Conservation (phyloP, 129 eudicot species). For the Deinandra increscens region DNA sequence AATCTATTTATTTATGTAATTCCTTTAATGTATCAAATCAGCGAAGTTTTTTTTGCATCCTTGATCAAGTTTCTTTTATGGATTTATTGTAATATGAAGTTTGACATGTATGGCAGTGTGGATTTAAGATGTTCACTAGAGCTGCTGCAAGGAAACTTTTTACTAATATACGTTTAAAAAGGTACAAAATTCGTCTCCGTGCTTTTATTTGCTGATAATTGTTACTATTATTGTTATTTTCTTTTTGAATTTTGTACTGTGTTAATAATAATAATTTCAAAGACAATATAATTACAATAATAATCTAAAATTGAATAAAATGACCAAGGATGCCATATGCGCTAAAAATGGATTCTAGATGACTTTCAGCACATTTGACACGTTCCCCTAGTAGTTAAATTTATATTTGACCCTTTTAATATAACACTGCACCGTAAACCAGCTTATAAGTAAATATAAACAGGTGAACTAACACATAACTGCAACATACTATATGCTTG, state of each 20-base stretch:
- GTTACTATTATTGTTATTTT: not conserved
- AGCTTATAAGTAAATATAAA: not conserved
- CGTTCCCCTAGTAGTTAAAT: not conserved
- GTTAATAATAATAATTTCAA: not conserved
- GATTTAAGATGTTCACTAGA: constrained; percentile 98
- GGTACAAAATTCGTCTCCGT: constrained; percentile 37
- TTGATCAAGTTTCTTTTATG: not conserved
- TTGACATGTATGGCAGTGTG: constrained; percentile 63
- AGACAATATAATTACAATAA: not conserved
- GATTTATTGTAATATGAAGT: not conserved
- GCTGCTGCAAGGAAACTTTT: constrained; percentile 96
- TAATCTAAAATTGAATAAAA: not conserved
- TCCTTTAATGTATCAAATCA: not conserved
- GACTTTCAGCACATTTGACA: not conserved
- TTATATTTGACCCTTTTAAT: not conserved
- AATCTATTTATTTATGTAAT: not conserved
- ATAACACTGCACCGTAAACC: not conserved
- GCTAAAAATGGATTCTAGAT: not conserved
- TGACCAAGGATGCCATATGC: not conserved
- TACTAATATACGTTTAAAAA: constrained; percentile 82
- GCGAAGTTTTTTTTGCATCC: not conserved
- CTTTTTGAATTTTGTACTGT: not conserved
- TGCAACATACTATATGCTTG: not conserved
- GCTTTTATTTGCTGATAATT: constrained; percentile 4
- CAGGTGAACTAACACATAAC: not conserved